These are phyloP conservation scores for Epichloe amarillans DNA, from an alignment of 2,329 filamentous ascomycete species.

Conservation along the genomic window DNA sequence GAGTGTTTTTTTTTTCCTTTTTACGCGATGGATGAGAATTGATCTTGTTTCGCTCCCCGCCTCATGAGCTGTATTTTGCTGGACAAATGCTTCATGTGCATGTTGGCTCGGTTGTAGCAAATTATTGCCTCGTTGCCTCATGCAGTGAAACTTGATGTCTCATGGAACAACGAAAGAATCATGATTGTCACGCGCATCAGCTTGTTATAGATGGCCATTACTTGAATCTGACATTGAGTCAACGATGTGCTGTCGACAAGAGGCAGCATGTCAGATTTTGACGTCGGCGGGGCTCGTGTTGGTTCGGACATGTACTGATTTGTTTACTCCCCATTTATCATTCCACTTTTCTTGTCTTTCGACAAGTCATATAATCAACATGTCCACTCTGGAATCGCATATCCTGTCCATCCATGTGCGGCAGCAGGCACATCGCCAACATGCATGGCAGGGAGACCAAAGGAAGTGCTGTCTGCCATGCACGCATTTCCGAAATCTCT, in stretches of 20 bases:
- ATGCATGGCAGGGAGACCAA: neutral
- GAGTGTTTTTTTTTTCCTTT: constrained; percentile 13
- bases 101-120: neutral
- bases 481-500: constrained; percentile 8
- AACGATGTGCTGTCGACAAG: neutral
- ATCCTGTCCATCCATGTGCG: neutral
- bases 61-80: neutral
- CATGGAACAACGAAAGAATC: neutral
- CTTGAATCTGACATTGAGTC: neutral
- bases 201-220: neutral
- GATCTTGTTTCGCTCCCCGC: neutral
- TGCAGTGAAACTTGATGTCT: neutral
- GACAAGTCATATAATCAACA: neutral
- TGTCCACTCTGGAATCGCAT: neutral
- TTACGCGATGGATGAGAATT: neutral
- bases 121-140: neutral
- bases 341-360: neutral
- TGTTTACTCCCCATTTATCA: neutral
- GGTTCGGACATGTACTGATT: neutral
- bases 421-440: neutral
- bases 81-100: neutral
- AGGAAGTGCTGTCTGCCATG: constrained; percentile 3
- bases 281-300: neutral
- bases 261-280: neutral
- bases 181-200: neutral